These are phyloP conservation scores for Spinacia oleracea DNA, from an alignment of 179 eudicot species.

Conservation along the genomic window DNA sequence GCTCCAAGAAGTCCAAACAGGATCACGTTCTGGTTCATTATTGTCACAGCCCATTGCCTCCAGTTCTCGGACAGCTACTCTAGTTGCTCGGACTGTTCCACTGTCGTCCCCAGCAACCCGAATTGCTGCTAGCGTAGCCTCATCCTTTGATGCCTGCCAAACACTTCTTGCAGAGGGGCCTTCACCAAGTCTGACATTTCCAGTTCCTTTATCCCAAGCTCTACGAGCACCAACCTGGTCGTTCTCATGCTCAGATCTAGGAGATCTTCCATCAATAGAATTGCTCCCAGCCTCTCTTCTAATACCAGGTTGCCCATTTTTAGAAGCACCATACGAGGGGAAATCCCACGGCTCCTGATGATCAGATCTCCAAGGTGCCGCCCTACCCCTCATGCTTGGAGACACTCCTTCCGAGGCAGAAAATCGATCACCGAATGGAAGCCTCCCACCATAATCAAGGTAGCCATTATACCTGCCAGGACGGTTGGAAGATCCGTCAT, in stretches of 20 bases:
- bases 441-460: conserved; percentile 43
- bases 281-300: conserved; percentile 56
- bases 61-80: conserved; percentile 74
- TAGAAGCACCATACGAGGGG: conserved; percentile 52
- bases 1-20: conserved; percentile 82
- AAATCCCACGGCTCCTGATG: conserved; percentile 65
- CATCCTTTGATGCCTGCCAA: conserved; percentile 99
- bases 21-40: conserved; percentile 63
- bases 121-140: conserved; percentile 94
- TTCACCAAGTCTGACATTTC: conserved; percentile 80
- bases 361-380: conserved; percentile 70
- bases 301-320: conserved; percentile 56
- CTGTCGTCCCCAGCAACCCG: conserved; percentile 88
- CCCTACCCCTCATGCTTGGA: conserved; percentile 55
- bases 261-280: conserved; percentile 60
- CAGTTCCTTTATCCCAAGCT: conserved; percentile 80
- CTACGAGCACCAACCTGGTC: conserved; percentile 67
- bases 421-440: conserved; percentile 63
- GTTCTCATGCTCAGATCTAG: conserved; percentile 55
- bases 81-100: conserved; percentile 58
- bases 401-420: conserved; percentile 49
- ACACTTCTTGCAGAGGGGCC: conserved; percentile 99
- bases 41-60: conserved; percentile 69
- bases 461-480: conserved; percentile 68
- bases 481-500: conserved; percentile 73